Evolutionary conservation across 208 protist genomes (phyloP), one percentile per base, ranked within the genome.

Genomic region (Wallacemonas sp.): DNA sequence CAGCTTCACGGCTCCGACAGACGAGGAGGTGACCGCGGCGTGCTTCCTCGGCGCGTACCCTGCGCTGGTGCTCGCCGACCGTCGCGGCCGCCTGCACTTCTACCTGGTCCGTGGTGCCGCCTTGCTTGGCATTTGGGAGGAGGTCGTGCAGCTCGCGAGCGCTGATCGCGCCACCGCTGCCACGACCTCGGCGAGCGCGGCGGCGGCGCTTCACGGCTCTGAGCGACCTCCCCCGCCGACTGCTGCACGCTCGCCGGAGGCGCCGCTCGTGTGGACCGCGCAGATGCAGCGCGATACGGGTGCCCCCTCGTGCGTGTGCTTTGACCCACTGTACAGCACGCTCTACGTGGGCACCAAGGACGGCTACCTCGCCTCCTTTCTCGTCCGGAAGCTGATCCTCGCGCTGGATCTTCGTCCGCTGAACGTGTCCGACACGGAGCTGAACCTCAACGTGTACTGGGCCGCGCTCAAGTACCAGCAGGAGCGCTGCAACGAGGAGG

Each of bases 321-420:
- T 91, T 66, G 87, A 93, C 46, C 65, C 78, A 2, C 48, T 73
- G 26, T 75, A 81, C 70, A 77, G 72, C 55, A 77, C 79, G 28
- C 44, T 93, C 5, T 93, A 93, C 46, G 73, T 91, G 18, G 87
- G 87, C 20, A 91, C 87, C n/a, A 68, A 65, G 26, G 79, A 91
- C 45, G 87, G 87, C 16, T 90, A 74, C 61, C 31, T 93, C 36
- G 65, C 80, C 44, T 89, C 84, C 12, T 93, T 89, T 59, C 69
- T 90, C 11, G 48, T 93, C 10, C 87, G 81, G n/a, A 84, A 80
- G 41, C 67, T 93, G 20, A 52, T 93, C 14, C 41, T 76, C 2
- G 87, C 87, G 1, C 76, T 86, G 23, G 81, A 91, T 63, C 79
- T 93, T 33, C 63, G 71, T 3, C 83, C 84, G 50, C 73, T 87